phyloP scores from a whole-genome alignment of 2,329 filamentous ascomycete species.

The Penicillium sp. region DNA sequence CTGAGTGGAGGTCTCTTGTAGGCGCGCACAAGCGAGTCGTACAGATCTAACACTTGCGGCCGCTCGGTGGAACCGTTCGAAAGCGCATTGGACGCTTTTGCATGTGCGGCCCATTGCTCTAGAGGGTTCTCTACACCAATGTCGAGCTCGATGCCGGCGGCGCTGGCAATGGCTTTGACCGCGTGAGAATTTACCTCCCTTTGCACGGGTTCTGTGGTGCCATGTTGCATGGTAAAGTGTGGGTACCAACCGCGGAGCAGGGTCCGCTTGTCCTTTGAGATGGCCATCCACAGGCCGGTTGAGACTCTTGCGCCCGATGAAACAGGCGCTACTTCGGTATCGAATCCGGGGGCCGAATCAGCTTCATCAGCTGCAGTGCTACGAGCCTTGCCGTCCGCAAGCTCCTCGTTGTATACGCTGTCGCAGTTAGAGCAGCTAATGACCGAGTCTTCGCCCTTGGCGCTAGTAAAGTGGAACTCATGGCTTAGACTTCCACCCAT shows the following conservation, averaged over 20 bases:
- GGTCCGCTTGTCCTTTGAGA: slow-evolving; percentile 63
- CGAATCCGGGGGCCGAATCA: slow-evolving; percentile 27
- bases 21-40: slow-evolving; percentile 46
- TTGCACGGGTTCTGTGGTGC: slow-evolving; percentile 37
- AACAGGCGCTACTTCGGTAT: slow-evolving; percentile 26
- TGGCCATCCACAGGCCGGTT: slow-evolving; percentile 45
- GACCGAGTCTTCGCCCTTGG: slow-evolving; percentile 83
- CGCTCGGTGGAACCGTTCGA: slow-evolving; percentile 28
- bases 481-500: slow-evolving; percentile 95
- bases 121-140: slow-evolving; percentile 67
- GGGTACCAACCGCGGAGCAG: slow-evolving; percentile 74
- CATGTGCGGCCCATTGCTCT: slow-evolving; percentile 56
- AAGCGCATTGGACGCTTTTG: slow-evolving; percentile 31
- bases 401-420: slow-evolving; percentile 85
- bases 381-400: slow-evolving; percentile 60
- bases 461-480: slow-evolving; percentile 85
- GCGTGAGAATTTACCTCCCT: slow-evolving; percentile 63
- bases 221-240: slow-evolving; percentile 44
- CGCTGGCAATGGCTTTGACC: slow-evolving; percentile 60
- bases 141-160: slow-evolving; percentile 70
- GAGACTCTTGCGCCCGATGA: slow-evolving; percentile 38
- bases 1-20: slow-evolving; percentile 46
- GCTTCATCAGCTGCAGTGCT: slow-evolving; percentile 15
- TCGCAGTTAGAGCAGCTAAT: slow-evolving; percentile 75
- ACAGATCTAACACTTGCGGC: slow-evolving; percentile 44